phyloP scores from a whole-genome alignment of 371 early-diverging fungal genomes.

The Quaeritorhiza haematococci region DNA sequence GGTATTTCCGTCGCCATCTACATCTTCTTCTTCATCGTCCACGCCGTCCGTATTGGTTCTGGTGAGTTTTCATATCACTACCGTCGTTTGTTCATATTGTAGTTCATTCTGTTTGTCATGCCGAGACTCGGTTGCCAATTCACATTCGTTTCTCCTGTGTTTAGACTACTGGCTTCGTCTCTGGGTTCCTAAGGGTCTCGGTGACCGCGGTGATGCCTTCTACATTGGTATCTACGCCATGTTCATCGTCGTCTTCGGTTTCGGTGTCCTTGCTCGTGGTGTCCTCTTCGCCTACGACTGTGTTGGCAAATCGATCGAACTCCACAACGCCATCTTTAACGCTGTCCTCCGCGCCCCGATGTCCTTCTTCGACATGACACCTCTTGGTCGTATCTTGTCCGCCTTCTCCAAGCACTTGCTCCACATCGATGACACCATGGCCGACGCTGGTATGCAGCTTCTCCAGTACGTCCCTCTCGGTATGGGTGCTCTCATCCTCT shows the following conservation, averaged over 20 bases:
- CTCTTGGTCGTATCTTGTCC: constrained; percentile 59
- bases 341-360: constrained; percentile 35
- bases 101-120: too few relatives aligned
- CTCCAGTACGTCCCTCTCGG: constrained; percentile 35
- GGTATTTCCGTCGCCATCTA: too few relatives aligned
- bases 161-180: constrained; percentile 36
- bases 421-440: constrained; percentile 44
- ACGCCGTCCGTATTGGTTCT: too few relatives aligned
- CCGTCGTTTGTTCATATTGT: too few relatives aligned
- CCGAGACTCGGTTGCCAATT: too few relatives aligned
- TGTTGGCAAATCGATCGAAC: too few relatives aligned
- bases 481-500: constrained; percentile 39
- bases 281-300: constrained; percentile 35
- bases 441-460: constrained; percentile 33
- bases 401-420: constrained; percentile 50
- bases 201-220: constrained; percentile 12
- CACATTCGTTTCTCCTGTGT: constrained; percentile 26
- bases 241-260: constrained; percentile 34
- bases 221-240: constrained; percentile 45
- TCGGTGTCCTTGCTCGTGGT: constrained; percentile 43
- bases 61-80: too few relatives aligned
- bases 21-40: too few relatives aligned
- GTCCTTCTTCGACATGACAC: constrained; percentile 81
- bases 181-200: constrained; percentile 32
- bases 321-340: constrained; percentile 31